Conservation (phyloP, 2,329 filamentous ascomycete genomes). For the Verticillium longisporum region DNA sequence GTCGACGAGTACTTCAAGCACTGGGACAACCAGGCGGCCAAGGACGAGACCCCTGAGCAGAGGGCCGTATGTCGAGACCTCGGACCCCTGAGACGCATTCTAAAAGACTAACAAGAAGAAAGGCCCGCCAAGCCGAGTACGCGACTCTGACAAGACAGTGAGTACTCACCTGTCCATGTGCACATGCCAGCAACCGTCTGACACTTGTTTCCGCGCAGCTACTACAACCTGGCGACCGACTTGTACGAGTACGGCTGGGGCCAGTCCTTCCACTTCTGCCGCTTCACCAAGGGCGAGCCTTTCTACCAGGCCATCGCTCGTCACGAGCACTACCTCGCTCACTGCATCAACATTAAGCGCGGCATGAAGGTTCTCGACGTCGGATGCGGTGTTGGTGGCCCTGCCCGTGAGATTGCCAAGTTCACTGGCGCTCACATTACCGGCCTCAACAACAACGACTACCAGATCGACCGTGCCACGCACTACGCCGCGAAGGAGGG, state of each 20-base stretch:
- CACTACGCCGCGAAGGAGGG: constrained; percentile 74
- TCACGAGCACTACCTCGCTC: constrained; percentile 91
- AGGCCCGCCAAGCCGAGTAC: constrained; percentile 75
- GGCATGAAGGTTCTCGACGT: constrained; percentile 88
- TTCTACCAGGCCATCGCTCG: constrained; percentile 86
- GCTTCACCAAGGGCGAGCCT: constrained; percentile 75
- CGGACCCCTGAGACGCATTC: background rate
- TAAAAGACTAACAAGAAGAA: constrained; percentile 3
- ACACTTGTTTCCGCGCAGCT: constrained; percentile 40
- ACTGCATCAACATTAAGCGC: constrained; percentile 73
- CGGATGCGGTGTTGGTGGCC: constrained; percentile 88
- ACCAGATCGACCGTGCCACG: constrained; percentile 85
- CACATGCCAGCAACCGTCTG: background rate
- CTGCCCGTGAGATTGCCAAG: constrained; percentile 89
- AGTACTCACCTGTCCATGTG: constrained; percentile 21
- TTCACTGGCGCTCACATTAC: constrained; percentile 81
- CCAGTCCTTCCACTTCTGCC: constrained; percentile 90
- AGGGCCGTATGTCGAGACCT: constrained; percentile 51
- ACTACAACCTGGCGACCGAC: constrained; percentile 89
- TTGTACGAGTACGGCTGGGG: constrained; percentile 94
- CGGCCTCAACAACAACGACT: constrained; percentile 95
- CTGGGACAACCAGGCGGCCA: constrained; percentile 73
- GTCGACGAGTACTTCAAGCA: constrained; percentile 87
- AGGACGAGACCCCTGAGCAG: constrained; percentile 65
- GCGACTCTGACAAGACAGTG: constrained; percentile 83